Conservation (phyloP, 148 eudicot species). For the Dysphania ambrosioides region DNA sequence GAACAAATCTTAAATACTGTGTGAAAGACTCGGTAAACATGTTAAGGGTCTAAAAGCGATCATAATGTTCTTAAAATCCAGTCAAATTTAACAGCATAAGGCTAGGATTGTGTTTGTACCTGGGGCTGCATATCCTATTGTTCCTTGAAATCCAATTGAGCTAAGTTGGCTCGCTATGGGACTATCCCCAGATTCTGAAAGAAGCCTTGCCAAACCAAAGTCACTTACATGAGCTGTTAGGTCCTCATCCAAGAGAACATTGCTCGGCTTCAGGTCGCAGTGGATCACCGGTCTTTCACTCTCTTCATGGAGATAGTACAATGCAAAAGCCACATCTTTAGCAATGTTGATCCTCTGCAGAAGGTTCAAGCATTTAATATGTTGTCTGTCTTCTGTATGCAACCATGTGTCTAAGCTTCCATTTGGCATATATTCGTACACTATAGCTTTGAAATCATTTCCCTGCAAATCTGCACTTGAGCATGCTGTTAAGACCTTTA, state of each 20-base stretch:
- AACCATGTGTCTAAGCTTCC: constrained; percentile 39
- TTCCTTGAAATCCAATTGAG: constrained; percentile 34
- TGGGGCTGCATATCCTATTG: constrained; percentile 43
- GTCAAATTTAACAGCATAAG: background rate
- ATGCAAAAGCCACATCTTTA: constrained; percentile 34
- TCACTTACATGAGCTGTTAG: constrained; percentile 41
- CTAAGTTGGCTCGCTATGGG: constrained; percentile 12
- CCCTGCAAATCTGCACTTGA: constrained; percentile 29
- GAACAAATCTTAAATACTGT: background rate
- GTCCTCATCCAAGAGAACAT: constrained; percentile 31
- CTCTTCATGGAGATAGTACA: constrained; percentile 35
- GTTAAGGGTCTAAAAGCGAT: background rate
- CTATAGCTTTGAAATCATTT: constrained; percentile 35
- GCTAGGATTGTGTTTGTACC: constrained; percentile 15
- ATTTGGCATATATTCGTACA: constrained; percentile 35
- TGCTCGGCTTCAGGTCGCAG: constrained; percentile 43
- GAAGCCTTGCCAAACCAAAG: constrained; percentile 38
- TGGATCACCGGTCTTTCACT: constrained; percentile 32
- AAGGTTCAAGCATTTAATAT: constrained; percentile 13
- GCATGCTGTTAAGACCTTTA: constrained; percentile 36
- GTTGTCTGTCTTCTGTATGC: constrained; percentile 19
- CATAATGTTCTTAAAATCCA: too few species aligned
- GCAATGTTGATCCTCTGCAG: constrained; percentile 34
- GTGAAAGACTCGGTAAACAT: background rate
- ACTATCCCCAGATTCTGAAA: constrained; percentile 5